Evolutionary conservation across 2,329 filamentous ascomycete genomes (phyloP).

Genomic region (Pseudogymnoascus sp.): DNA sequence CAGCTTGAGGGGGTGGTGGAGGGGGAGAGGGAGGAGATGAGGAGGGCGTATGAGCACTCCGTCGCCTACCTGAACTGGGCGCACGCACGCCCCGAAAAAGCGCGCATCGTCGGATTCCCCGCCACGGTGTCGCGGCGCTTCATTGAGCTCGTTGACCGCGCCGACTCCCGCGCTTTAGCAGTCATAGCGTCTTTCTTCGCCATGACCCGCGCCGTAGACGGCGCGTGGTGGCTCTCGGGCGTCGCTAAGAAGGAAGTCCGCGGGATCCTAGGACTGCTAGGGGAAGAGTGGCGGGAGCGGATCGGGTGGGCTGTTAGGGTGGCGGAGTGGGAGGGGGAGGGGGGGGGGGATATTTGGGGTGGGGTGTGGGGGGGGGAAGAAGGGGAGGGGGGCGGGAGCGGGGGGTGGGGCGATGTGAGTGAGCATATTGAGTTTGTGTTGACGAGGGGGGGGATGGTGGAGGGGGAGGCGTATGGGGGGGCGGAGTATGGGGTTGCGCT

Average conservation of each 20-base stretch:
- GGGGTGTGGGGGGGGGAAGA: no score
- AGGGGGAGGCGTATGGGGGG: neutral
- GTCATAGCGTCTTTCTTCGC: conserved; percentile 61
- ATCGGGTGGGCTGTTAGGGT: conserved; percentile 27
- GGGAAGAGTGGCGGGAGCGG: conserved; percentile 24
- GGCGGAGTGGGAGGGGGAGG: conserved; percentile 21
- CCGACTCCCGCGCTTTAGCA: conserved; percentile 52
- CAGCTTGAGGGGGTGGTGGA: conserved; percentile 36
- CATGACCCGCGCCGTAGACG: conserved; percentile 51
- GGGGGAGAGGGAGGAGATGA: conserved; percentile 26
- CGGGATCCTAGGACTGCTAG: conserved; percentile 33
- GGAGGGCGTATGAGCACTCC: conserved; percentile 53
- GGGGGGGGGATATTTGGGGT: conserved; percentile 23
- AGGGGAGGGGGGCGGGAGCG: no score
- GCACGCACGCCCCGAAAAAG: conserved; percentile 50
- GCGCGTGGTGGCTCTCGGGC: conserved; percentile 62
- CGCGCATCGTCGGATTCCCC: conserved; percentile 53
- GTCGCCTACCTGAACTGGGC: conserved; percentile 61
- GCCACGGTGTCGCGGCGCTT: conserved; percentile 54
- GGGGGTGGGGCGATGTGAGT: no score
- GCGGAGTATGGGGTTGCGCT: neutral
- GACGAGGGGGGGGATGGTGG: no score
- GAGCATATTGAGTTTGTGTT: no score
- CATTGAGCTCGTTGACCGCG: conserved; percentile 49
- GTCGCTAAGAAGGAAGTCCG: conserved; percentile 58